phyloP scores from a whole-genome alignment of 2,329 filamentous ascomycete species.

The Sclerotinia sclerotiorum region DNA sequence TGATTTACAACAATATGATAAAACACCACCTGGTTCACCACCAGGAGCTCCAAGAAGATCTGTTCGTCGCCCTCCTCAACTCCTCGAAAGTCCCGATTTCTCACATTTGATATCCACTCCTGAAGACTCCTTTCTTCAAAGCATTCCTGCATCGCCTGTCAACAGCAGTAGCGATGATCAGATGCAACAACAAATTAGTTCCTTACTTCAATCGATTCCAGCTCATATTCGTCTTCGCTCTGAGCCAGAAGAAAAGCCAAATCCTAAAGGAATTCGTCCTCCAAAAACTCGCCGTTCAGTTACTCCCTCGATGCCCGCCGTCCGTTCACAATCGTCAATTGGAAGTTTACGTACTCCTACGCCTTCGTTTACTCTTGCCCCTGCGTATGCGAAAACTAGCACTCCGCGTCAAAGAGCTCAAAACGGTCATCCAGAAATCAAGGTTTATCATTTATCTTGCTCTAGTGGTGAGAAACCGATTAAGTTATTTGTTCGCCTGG shows the following conservation, averaged over 20 bases:
- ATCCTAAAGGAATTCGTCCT: constrained; percentile 38
- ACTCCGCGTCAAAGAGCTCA: constrained; percentile 48
- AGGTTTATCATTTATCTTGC: constrained; percentile 86
- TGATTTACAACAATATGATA: constrained; percentile 27
- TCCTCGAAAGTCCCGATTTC: constrained; percentile 30
- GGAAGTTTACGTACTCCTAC: constrained; percentile 51
- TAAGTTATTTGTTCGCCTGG: constrained; percentile 89
- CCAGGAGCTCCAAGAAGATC: constrained; percentile 24
- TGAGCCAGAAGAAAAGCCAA: constrained; percentile 44
- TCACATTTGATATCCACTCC: constrained; percentile 26
- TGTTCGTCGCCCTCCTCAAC: constrained; percentile 25
- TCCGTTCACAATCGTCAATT: constrained; percentile 31
- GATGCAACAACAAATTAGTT: constrained; percentile 76
- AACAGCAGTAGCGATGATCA: constrained; percentile 56
- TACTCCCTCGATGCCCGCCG: constrained; percentile 30
- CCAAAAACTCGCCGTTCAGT: constrained; percentile 41
- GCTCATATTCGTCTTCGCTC: constrained; percentile 73
- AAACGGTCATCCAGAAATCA: constrained; percentile 70
- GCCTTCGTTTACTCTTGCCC: constrained; percentile 68
- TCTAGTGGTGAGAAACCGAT: constrained; percentile 83
- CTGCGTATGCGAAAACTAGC: constrained; percentile 50
- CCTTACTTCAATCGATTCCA: constrained; percentile 75
- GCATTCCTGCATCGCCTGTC: constrained; percentile 32
- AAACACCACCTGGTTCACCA: constrained; percentile 34
- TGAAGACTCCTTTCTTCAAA: constrained; percentile 32